phyloP scores from a whole-genome alignment of 2,329 filamentous ascomycete genomes.

The Blastomyces emzantsi region DNA sequence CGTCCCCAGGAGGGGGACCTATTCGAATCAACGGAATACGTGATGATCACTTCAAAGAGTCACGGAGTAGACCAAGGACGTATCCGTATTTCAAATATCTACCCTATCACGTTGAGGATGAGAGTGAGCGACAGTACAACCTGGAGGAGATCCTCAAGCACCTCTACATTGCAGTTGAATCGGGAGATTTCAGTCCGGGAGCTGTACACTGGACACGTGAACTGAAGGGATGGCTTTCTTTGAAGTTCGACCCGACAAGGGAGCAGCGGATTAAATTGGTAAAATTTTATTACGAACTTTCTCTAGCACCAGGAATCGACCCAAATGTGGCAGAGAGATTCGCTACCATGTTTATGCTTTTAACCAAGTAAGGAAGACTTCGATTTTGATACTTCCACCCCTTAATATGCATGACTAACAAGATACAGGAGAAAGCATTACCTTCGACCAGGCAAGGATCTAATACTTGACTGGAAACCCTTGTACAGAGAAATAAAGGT shows the following conservation, averaged over 20 bases:
- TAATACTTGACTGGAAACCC: slow-evolving; percentile 87
- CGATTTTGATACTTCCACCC: slow-evolving; percentile 14
- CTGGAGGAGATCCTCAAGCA: slow-evolving; percentile 84
- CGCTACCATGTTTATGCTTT: slow-evolving; percentile 87
- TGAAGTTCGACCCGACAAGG: slow-evolving; percentile 94
- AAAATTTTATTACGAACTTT: slow-evolving; percentile 87
- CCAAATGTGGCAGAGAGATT: slow-evolving; percentile 76
- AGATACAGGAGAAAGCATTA: slow-evolving; percentile 78
- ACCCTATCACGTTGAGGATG: slow-evolving; percentile 79
- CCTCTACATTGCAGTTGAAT: slow-evolving; percentile 81
- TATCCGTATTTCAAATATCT: slow-evolving; percentile 89
- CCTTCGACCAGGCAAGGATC: slow-evolving; percentile 77
- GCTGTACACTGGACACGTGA: slow-evolving; percentile 96
- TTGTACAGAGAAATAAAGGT: slow-evolving; percentile 88
- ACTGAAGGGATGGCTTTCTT: slow-evolving; percentile 84
- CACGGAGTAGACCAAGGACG: slow-evolving; percentile 68
- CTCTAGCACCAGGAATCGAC: slow-evolving; percentile 83
- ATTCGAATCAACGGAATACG: slow-evolving; percentile 42
- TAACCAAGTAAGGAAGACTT: slow-evolving; percentile 65
- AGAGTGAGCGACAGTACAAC: slow-evolving; percentile 65
- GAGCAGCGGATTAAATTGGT: slow-evolving; percentile 75
- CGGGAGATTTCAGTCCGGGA: slow-evolving; percentile 88
- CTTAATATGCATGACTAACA: slow-evolving; percentile 24
- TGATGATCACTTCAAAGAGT: slow-evolving; percentile 48
- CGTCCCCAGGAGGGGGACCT: slow-evolving; percentile 60